These are phyloP conservation scores for Boletus reticuloceps DNA, from an alignment of 768 basidiomycete species.

Conservation along the genomic window DNA sequence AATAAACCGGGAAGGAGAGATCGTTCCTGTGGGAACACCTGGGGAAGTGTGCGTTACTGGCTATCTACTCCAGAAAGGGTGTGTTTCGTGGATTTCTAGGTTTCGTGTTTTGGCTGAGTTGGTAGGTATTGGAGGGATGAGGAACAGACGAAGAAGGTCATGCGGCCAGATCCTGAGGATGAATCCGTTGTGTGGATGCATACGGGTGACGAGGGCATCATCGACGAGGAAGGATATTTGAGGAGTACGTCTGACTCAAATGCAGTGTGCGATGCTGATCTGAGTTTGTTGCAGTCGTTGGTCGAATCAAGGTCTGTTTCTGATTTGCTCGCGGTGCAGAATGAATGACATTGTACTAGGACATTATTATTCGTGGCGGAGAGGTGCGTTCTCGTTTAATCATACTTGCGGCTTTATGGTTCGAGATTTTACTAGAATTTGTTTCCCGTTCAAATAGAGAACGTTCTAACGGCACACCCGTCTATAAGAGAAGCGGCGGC, in stretches of 20 bases:
- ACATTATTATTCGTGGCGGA: slow-evolving; percentile 84
- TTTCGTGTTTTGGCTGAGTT: not conserved
- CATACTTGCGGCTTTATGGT: not conserved
- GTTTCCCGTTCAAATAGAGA: slow-evolving; percentile 84
- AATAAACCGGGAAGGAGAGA: slow-evolving; percentile 52
- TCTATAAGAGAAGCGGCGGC: slow-evolving; percentile 70
- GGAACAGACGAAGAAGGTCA: slow-evolving; percentile 59
- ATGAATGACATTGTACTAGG: slow-evolving; percentile 37
- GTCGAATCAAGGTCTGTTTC: slow-evolving; percentile 65
- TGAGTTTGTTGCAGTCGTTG: slow-evolving; percentile 52
- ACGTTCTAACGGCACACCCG: slow-evolving; percentile 54
- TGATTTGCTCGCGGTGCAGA: not conserved
- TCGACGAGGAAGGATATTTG: slow-evolving; percentile 82
- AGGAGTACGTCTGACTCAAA: slow-evolving; percentile 44
- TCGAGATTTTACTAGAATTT: slow-evolving; percentile 52
- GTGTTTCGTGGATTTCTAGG: not conserved
- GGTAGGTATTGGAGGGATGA: slow-evolving; percentile 75
- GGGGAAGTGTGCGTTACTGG: slow-evolving; percentile 76
- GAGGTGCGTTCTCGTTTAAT: slow-evolving; percentile 45
- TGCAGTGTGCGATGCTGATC: not conserved
- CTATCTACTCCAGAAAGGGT: slow-evolving; percentile 82
- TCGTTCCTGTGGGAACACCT: slow-evolving; percentile 68
- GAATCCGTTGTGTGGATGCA: slow-evolving; percentile 73
- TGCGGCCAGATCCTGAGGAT: slow-evolving; percentile 49
- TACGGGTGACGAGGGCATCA: slow-evolving; percentile 77